Percentiles rank a stretch among this genome's conserved stretches.
Evolutionary conservation across 768 basidiomycete genomes (phyloP).

Genomic region (Mycena haematopus): DNA sequence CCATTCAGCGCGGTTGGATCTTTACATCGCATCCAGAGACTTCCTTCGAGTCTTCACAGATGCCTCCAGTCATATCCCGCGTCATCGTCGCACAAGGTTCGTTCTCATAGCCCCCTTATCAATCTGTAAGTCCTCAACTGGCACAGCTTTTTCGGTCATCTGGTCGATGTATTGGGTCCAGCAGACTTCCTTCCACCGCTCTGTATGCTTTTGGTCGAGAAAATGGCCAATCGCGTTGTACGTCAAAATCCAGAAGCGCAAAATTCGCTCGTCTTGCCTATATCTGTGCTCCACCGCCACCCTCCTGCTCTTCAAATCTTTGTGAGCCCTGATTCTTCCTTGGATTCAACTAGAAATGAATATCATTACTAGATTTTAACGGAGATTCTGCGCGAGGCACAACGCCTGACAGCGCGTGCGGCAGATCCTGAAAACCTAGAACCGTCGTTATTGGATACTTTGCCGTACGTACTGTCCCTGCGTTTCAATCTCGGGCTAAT

Average conservation of each 20-base stretch:
- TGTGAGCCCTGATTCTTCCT: slow-evolving; percentile 45
- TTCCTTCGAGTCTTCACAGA: slow-evolving; percentile 94
- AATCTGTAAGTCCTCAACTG: slow-evolving; percentile 23
- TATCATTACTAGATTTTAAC: slow-evolving; percentile 56
- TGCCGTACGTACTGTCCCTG: slow-evolving; percentile 49
- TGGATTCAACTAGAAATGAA: slow-evolving; percentile 12
- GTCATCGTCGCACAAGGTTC: slow-evolving; percentile 89
- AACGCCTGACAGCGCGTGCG: slow-evolving; percentile 58
- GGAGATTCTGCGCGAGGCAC: slow-evolving; percentile 71
- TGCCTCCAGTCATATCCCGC: slow-evolving; percentile 89
- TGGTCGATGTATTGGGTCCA: slow-evolving; percentile 82
- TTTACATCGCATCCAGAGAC: slow-evolving; percentile 75
- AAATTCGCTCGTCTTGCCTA: slow-evolving; percentile 67
- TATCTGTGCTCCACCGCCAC: slow-evolving; percentile 67
- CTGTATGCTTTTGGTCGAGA: slow-evolving; percentile 85
- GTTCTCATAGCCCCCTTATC: slow-evolving; percentile 32
- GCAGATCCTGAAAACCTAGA: slow-evolving; percentile 43
- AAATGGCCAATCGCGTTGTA: slow-evolving; percentile 69
- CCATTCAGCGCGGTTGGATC: slow-evolving; percentile 57
- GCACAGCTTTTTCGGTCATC: slow-evolving; percentile 84
- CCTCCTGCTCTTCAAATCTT: slow-evolving; percentile 53
- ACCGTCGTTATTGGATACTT: slow-evolving; percentile 61
- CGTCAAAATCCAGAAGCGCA: slow-evolving; percentile 68
- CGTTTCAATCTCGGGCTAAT: neutral
- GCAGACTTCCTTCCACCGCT: slow-evolving; percentile 83